Base-by-base conservation (phyloP, 2,329 filamentous ascomycete genomes). In the Aspergillus clavatus region DNA sequence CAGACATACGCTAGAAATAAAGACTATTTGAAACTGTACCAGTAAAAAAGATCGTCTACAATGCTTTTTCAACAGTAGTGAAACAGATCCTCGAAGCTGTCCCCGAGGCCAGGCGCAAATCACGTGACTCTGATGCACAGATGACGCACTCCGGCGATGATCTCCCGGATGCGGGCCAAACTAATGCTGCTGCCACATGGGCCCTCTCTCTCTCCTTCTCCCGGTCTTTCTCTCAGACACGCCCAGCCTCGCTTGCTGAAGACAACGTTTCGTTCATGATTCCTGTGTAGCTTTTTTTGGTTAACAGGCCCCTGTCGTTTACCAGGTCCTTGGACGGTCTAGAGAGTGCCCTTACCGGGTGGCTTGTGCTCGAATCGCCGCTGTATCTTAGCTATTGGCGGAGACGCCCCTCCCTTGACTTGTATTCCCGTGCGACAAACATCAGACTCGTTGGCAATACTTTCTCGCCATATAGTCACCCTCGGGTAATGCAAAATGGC, bases 111-210 rank as follows among this genome's bases (percentile, higher is more conserved):
- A n/a, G 4, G 23, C 8, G 19, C 2, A 26, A 2, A 18, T 22
- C 57, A 64, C 59, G 59, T 63, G 61, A 57, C 38, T 3, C 42
- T 54, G 53, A 58, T 57, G 54, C 53, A 58, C 50, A 47, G 41
- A 64, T 65, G 61, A 65, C 61, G 61, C 58, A 61, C 54, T 35
- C 27, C 26, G 33, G 46, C 52, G 60, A 55, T 54, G 60, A 64
- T 63, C 61, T 58, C 52, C 60, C 58, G 50, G 48, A 48, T 51
- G 48, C 50, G 48, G 47, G 50, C 45, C 47, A 44, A 37, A 16
- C 42, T 50, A 43, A 43, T 39, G 40, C 43, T 16, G n/a, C 35
- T 33, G 18, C n/a, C 29, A 33, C 29, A 10, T 18, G 12, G n/a
- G 14, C 29, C 18, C 40, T n/a, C 40, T 44, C 44, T 41, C 45